Evolutionary conservation across 192 early-diverging fungal species (phyloP), one percentile per base, ranked within the genome.

Genomic region (Kappamyces sp.): DNA sequence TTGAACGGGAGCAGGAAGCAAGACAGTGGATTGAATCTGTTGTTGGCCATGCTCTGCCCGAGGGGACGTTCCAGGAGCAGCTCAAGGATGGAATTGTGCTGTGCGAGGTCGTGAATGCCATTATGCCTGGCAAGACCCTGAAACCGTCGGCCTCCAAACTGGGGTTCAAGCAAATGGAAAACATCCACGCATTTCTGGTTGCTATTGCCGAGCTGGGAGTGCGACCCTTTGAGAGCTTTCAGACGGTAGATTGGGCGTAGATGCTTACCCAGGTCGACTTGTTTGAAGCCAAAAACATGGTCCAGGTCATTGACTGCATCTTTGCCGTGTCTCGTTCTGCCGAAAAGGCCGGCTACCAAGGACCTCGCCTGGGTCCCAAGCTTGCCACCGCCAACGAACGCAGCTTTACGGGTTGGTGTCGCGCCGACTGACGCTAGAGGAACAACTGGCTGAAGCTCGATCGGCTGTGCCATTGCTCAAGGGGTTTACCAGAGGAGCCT

Each of bases 281-380:
- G 37, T 89, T 72, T 58, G 87, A 89, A 53, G 74, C 70, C 51
- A 89, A 89, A 74, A 86, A 87, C 69, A 69, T 80, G 46, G 72
- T 73, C 51, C 65, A 71, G 61, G 73, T 74, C 33, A 72, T 84
- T 4, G 78, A 86, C 65, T 78, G 76, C 46, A 82, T 89, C 50
- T 89, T 78, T 53, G 69, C 86, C 6, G 62, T 89, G 3, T 86
- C 87, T 1, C 75, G 87, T 15, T 72, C 82, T 47, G 87, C 84
- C 33, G 71, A 73, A 61, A 77, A 76, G 36, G 48, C 62, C 10
- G 87, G 86, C 23, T 67, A 65, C 38, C 63, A 66, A 6, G 69
- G 58, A 12, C 58, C 66, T 13, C 48, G 42, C 35, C 65, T 88
- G 33, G 86, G 86, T n/a, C 86, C 86, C 34, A 86, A 86, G 61